Percentiles rank a stretch among this genome's conserved stretches.
phyloP scores from a whole-genome alignment of 768 basidiomycete genomes.

The Boletus fagicola region DNA sequence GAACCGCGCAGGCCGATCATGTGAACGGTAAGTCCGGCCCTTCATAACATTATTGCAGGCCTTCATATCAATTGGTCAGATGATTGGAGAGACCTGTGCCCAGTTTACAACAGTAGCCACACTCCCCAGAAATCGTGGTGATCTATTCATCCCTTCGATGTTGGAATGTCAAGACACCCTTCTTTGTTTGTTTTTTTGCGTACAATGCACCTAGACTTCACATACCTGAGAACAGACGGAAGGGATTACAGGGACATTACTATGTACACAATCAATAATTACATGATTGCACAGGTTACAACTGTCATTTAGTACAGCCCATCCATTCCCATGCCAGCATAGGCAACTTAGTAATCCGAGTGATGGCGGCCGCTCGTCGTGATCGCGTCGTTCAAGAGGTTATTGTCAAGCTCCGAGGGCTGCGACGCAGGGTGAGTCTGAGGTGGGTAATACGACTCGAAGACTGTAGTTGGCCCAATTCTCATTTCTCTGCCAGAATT shows the following conservation, averaged over 20 bases:
- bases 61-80: slow-evolving; percentile 4
- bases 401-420: not conserved
- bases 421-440: not conserved
- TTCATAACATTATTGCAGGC: not conserved
- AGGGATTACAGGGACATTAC: not conserved
- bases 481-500: not conserved
- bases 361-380: not conserved
- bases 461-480: not conserved
- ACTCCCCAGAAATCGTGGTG: too few relatives aligned
- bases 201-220: not conserved
- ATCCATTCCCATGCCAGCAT: not conserved
- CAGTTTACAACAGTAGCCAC: slow-evolving; percentile 8
- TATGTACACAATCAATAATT: not conserved
- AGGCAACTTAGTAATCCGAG: not conserved
- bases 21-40: slow-evolving; percentile 19
- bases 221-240: not conserved
- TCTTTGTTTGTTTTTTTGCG: not conserved
- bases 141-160: not conserved
- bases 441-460: not conserved
- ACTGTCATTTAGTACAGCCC: not conserved
- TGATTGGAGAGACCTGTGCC: slow-evolving; percentile 22
- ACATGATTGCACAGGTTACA: not conserved
- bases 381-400: not conserved
- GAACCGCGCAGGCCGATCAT: slow-evolving; percentile 14
- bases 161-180: not conserved